Base-by-base conservation (phyloP, 176 grass and related monocot genomes). In the Aegilops longissima region DNA sequence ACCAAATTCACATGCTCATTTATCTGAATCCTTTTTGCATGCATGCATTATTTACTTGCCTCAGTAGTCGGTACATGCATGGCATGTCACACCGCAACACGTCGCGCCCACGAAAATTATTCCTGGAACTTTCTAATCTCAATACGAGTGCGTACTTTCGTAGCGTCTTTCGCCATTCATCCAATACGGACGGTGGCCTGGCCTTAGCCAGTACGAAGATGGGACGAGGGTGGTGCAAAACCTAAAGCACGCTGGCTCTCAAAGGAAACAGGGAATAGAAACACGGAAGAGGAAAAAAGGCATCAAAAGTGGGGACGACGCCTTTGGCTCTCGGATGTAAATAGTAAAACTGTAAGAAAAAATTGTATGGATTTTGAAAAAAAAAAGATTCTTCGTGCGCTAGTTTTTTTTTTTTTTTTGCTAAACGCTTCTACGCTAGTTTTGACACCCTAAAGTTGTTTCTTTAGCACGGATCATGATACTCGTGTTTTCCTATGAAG, bases 101-200 rank as follows among this genome's bases (percentile, higher is more conserved):
- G 45, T 44, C 36, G 73, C 10, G 80, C 73, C 42, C 0, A 62
- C 70, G 5, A 49, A 52, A 73, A 31, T 27, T 44, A 71, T 25
- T 63, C 85, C 18, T 25, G 66, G 1, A 36, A 34, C 24, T 62
- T 34, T 30, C 25, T 1, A 27, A 27, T 27, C 13, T 51, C 18
- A 23, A 40, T 72, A 17, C 86, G 17, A 27, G 38, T 9, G 3
- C 45, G 3, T 61, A 63, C 81, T 62, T 63, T 73, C 8, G 87
- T 73, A 34, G 54, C 82, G 82, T 85, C 82, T 80, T n/a, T 89
- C 68, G 24, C 68, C 42, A 80, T 85, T 73, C 82, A 85, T 38
- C 76, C 1, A 4, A 68, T 31, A 35, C 31, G 33, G 16, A 34
- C 29, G 66, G 66, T 35, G 31, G 54, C 56, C 9, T 23, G 61